phyloP scores from a whole-genome alignment of 73 alveolate genomes.

The Symbiodinium natans region DNA sequence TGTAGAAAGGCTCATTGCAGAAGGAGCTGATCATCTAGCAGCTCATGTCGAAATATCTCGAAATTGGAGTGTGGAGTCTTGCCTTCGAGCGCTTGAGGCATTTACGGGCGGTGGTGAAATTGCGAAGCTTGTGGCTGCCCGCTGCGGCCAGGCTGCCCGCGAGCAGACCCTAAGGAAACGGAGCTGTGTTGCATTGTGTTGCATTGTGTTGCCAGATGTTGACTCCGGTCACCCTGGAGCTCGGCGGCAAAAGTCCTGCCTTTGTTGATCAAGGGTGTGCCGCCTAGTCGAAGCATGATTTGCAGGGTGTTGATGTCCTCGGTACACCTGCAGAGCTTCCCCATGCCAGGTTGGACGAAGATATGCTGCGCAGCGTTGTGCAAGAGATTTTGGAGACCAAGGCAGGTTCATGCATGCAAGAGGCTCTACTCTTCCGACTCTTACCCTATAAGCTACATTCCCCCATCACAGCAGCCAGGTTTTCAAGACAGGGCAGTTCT shows the following conservation, averaged over 20 bases:
- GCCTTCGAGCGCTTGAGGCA: not conserved
- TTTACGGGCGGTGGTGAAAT: conserved; percentile 89
- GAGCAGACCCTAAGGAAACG: not conserved
- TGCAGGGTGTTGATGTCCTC: too few relatives aligned
- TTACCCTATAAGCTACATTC: too few relatives aligned
- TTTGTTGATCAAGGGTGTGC: conserved; percentile 50
- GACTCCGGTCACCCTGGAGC: conserved; percentile 90
- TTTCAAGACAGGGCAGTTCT: conserved; percentile 80
- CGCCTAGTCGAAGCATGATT: too few relatives aligned
- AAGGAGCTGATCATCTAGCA: conserved; percentile 72
- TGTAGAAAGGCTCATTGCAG: conserved; percentile 75
- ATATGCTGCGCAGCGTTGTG: conserved; percentile 50
- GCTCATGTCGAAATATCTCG: too few relatives aligned
- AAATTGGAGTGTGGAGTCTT: too few relatives aligned
- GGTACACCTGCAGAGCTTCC: too few relatives aligned
- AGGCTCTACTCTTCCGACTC: not conserved
- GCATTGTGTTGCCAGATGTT: conserved; percentile 22
- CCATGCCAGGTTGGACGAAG: conserved; percentile 7
- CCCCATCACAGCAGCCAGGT: conserved; percentile 43
- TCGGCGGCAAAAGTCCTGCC: conserved; percentile 92
- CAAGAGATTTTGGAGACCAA: conserved; percentile 73
- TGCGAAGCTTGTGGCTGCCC: conserved; percentile 59
- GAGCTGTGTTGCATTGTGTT: not conserved
- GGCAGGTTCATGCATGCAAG: not conserved
- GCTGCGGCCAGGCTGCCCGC: not conserved